Evolutionary conservation across 306 rosid species (phyloP).

Genomic region (Vigna trinervia): DNA sequence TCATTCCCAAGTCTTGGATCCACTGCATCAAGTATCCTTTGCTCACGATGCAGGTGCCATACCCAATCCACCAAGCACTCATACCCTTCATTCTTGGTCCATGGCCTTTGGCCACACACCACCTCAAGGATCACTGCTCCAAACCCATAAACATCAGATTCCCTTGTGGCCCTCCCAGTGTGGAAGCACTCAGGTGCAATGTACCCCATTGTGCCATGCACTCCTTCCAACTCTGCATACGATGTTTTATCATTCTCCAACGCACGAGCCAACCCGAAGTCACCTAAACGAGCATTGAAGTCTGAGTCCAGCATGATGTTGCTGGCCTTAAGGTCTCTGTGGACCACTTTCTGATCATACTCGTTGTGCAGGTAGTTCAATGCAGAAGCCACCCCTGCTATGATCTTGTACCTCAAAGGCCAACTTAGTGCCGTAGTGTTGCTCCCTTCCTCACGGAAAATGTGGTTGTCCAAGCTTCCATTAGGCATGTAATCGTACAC

Average conservation of each 20-base stretch:
- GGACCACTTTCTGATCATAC: slow-evolving; percentile 73
- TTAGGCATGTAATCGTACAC: slow-evolving; percentile 90
- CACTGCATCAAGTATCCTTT: slow-evolving; percentile 59
- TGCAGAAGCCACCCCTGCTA: slow-evolving; percentile 73
- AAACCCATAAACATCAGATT: slow-evolving; percentile 67
- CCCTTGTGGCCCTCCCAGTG: slow-evolving; percentile 73
- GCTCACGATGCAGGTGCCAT: slow-evolving; percentile 69
- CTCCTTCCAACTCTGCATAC: slow-evolving; percentile 63
- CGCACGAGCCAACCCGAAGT: slow-evolving; percentile 81
- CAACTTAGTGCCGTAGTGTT: slow-evolving; percentile 55
- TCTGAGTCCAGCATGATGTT: slow-evolving; percentile 73
- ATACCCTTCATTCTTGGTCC: slow-evolving; percentile 60
- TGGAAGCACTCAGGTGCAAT: slow-evolving; percentile 87
- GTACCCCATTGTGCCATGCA: slow-evolving; percentile 83
- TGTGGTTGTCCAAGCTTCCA: slow-evolving; percentile 80
- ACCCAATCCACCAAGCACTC: slow-evolving; percentile 78
- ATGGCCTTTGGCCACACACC: slow-evolving; percentile 74
- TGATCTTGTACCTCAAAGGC: slow-evolving; percentile 65
- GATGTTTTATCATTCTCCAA: slow-evolving; percentile 73
- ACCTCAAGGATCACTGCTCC: slow-evolving; percentile 77
- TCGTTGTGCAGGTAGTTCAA: slow-evolving; percentile 72
- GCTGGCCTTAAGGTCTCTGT: slow-evolving; percentile 79
- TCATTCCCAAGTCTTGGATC: slow-evolving; percentile 58
- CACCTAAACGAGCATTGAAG: slow-evolving; percentile 72
- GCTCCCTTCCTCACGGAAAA: slow-evolving; percentile 56